These are phyloP conservation scores for Blastobotrys arbuscula DNA, from an alignment of 1,139 yeast species.

Conservation along the genomic window DNA sequence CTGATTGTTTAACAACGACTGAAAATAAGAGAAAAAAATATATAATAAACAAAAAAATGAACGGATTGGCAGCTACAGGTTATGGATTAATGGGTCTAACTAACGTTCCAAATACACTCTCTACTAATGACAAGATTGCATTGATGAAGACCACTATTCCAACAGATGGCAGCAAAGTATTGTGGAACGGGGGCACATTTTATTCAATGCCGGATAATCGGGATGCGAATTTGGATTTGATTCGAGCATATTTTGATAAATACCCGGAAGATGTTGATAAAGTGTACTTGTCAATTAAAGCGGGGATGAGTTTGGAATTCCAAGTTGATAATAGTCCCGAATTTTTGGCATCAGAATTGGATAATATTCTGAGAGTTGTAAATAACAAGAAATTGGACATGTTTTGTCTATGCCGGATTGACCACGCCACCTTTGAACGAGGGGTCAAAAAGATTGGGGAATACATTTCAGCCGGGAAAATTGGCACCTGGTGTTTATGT, in stretches of 20 bases:
- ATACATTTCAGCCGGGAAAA: constrained; percentile 31
- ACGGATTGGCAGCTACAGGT: constrained; percentile 36
- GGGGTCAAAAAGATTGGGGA: constrained; percentile 28
- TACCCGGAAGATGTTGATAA: constrained; percentile 50
- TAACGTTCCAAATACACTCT: constrained; percentile 23
- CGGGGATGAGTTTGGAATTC: constrained; percentile 49
- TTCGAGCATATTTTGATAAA: constrained; percentile 51
- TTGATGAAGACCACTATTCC: constrained; percentile 44
- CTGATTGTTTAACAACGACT: no score
- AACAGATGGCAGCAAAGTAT: constrained; percentile 45
- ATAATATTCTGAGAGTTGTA: not conserved
- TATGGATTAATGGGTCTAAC: constrained; percentile 64
- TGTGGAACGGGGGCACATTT: constrained; percentile 75
- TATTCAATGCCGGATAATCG: constrained; percentile 67
- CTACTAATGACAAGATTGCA: constrained; percentile 37
- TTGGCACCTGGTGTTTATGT: constrained; percentile 61
- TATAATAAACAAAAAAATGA: no score
- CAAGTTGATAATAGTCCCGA: constrained; percentile 38
- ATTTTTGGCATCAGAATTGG: constrained; percentile 28
- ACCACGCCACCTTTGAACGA: constrained; percentile 38
- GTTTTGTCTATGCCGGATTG: constrained; percentile 68
- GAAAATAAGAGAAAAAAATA: no score
- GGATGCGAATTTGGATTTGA: constrained; percentile 46
- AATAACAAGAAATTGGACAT: constrained; percentile 38
- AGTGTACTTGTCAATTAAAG: constrained; percentile 62